These are phyloP conservation scores for Chalciporus chontae DNA, from an alignment of 768 basidiomycete species.

Conservation along the genomic window DNA sequence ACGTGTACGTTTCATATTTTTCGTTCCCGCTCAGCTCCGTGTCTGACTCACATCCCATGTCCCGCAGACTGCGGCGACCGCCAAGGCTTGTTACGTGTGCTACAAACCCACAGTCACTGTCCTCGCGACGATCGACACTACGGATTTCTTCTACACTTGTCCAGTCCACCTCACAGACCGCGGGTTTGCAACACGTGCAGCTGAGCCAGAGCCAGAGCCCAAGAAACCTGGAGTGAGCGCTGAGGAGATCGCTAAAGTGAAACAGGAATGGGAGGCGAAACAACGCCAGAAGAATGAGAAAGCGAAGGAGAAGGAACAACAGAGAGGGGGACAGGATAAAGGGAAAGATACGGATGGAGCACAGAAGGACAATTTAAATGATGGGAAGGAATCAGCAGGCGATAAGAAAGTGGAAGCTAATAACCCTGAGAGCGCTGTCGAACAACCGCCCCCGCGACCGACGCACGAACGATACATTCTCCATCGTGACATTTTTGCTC, in stretches of 20 bases:
- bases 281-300: conserved; percentile 59
- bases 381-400: conserved; percentile 34
- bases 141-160: conserved; percentile 87
- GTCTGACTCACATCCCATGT: neutral
- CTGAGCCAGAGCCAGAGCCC: conserved; percentile 38
- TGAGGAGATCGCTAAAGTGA: conserved; percentile 76
- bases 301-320: conserved; percentile 46
- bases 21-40: conserved; percentile 1
- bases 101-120: conserved; percentile 78
- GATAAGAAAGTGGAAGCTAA: conserved; percentile 30
- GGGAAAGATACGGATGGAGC: conserved; percentile 13
- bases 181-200: conserved; percentile 63
- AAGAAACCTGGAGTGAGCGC: conserved; percentile 39
- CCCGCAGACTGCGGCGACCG: conserved; percentile 68
- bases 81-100: conserved; percentile 77
- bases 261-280: conserved; percentile 76
- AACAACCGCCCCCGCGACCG: conserved; percentile 36
- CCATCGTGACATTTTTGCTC: conserved; percentile 80
- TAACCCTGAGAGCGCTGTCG: conserved; percentile 19
- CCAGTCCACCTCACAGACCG: conserved; percentile 74
- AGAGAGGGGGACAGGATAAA: conserved; percentile 34
- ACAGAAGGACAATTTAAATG: conserved; percentile 22
- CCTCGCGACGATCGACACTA: conserved; percentile 76
- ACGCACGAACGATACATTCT: conserved; percentile 73
- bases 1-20: conserved; percentile 52